Percentiles rank a stretch among this genome's conserved stretches.
Evolutionary conservation across 192 early-diverging fungal species (phyloP).

Genomic region (Lobosporangium transversale): DNA sequence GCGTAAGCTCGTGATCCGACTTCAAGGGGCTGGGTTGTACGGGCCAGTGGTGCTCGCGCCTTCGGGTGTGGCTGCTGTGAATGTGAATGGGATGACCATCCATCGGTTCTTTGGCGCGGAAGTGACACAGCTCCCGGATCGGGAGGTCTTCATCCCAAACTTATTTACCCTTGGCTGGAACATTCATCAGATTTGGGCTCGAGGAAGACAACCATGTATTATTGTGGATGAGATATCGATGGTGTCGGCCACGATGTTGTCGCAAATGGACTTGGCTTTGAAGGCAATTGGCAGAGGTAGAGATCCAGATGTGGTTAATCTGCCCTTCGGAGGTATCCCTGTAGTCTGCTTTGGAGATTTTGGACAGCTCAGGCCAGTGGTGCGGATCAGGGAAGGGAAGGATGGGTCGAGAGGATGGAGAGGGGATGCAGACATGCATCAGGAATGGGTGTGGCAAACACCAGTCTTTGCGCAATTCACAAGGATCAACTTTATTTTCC

Average conservation of each 20-base stretch:
- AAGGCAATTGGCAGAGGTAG: neutral
- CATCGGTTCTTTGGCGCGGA: too few species aligned
- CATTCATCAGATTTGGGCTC: neutral
- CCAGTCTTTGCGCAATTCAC: neutral
- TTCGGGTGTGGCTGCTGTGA: too few species aligned
- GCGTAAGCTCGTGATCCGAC: too few species aligned
- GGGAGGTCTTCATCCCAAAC: neutral
- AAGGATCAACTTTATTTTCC: neutral
- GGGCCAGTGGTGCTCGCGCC: too few species aligned
- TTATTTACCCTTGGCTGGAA: neutral
- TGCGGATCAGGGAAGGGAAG: too few species aligned
- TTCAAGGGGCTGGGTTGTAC: too few species aligned
- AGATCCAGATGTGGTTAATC: too few species aligned
- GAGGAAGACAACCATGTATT: neutral
- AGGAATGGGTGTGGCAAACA: neutral
- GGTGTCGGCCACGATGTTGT: neutral
- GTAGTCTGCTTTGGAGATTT: neutral
- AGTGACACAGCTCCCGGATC: too few species aligned
- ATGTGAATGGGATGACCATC: too few species aligned
- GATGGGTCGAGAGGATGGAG: neutral
- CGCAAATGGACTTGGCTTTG: neutral
- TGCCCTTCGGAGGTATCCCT: neutral
- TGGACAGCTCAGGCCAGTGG: neutral
- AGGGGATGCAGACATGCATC: neutral
- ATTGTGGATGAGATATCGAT: conserved; percentile 1